Evolutionary conservation across 2,329 filamentous ascomycete genomes (phyloP).

Genomic region (Fusarium proliferatum): DNA sequence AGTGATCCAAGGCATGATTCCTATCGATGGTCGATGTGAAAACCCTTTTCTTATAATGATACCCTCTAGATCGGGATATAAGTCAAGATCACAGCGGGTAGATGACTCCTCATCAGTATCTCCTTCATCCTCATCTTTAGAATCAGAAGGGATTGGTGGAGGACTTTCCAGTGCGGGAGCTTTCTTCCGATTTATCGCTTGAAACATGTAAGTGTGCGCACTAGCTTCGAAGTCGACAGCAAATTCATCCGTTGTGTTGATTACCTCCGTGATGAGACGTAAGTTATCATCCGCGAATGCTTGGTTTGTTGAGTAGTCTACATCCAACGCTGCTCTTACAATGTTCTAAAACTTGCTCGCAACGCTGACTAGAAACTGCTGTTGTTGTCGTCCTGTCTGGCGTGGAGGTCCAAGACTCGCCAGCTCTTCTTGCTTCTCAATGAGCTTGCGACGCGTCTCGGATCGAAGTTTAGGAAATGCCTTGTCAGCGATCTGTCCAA

Average conservation of each 20-base stretch:
- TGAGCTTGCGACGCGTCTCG: background rate
- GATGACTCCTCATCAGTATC: background rate
- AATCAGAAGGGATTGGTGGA: background rate
- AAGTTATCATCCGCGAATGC: background rate
- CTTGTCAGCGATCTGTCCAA: background rate
- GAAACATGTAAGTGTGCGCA: background rate
- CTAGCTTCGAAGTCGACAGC: background rate
- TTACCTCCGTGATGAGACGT: background rate
- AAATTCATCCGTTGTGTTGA: background rate
- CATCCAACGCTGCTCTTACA: background rate
- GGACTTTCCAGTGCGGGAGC: fast-evolving
- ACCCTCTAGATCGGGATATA: background rate
- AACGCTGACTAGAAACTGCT: background rate
- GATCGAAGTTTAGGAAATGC: background rate
- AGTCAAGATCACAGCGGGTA: background rate
- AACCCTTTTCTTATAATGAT: background rate
- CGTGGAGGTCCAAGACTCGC: background rate
- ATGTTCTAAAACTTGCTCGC: background rate
- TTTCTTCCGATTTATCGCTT: background rate
- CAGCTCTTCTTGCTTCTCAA: background rate
- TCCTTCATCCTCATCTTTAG: background rate
- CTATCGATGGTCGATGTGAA: background rate
- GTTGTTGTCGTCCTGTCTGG: background rate
- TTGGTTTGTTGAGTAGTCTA: background rate
- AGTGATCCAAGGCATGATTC: background rate